Evolutionary conservation across 495 filamentous ascomycete species (phyloP), one percentile per base, ranked within the genome.

Genomic region (Geoglossum glabrum): DNA sequence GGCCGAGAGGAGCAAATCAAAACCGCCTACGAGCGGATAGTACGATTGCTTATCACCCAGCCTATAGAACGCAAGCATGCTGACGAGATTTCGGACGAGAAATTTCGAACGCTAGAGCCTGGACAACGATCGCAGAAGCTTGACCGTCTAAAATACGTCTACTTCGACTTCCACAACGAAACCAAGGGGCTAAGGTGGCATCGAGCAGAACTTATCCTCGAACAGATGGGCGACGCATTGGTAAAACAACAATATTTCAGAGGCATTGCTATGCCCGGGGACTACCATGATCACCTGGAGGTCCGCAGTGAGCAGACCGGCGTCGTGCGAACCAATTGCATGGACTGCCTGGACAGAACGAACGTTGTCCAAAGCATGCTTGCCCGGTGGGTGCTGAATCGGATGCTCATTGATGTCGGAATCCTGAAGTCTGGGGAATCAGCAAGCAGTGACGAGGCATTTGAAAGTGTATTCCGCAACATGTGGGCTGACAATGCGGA

Each of bases 401-500:
- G 85, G 38, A 89, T 94, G 70, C 78, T 98, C 34, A 76, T 77
- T 54, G 92, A 97, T 63, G 72, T 89, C 11, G 87, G 85, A 28
- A 70, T 93, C 52, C 74, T 96, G 36, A 66, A 76, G 19, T 73
- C 75, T 7, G 87, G 87, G 49, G 80, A 90, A 60, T 77, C 72
- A 17, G 78, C 80, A 15, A 77, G 79, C 47, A 80, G 83, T 62
- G 88, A 94, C 61, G 67, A 74, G 10, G 78, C 73, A 5, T 97
- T 98, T 65, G 88, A 92, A 66, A 70, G 81, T 63, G 68, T 95
- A 33, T 98, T 95, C 77, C 84, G 90, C 21, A 95, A 96, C 66
- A 75, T 95, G 33, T 98, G 92, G 92, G 92, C 92, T 34, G 92
- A 98, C 69, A 98, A 98, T 67, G 92, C 92, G 26, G 92, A 98